These are phyloP conservation scores for Sugiyamaella sp. DNA, from an alignment of 1,139 yeast genomes.

Conservation along the genomic window DNA sequence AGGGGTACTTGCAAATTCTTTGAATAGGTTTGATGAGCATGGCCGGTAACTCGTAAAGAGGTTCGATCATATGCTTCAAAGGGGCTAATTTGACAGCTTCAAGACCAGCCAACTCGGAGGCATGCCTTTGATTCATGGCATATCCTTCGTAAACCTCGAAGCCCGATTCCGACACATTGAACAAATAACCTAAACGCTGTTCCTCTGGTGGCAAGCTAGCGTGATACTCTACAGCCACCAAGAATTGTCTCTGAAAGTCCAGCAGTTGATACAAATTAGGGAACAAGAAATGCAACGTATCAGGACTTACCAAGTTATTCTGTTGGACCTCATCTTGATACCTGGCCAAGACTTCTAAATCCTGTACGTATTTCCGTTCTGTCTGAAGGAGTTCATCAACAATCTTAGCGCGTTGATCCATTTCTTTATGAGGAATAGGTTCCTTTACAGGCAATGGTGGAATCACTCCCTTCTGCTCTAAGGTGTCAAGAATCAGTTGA, in stretches of 20 bases:
- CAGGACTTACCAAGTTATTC: slow-evolving; percentile 72
- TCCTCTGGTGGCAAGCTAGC: slow-evolving; percentile 71
- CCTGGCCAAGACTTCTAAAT: slow-evolving; percentile 68
- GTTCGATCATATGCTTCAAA: slow-evolving; percentile 68
- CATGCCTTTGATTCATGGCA: slow-evolving; percentile 82
- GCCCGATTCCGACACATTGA: slow-evolving; percentile 74
- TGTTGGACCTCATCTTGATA: slow-evolving; percentile 70
- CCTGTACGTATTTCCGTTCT: slow-evolving; percentile 91
- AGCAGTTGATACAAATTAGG: slow-evolving; percentile 86
- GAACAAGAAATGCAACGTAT: slow-evolving; percentile 77
- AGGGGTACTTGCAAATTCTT: slow-evolving; percentile 89
- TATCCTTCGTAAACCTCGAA: slow-evolving; percentile 88
- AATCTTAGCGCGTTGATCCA: slow-evolving; percentile 62
- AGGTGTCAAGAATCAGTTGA: slow-evolving; percentile 56
- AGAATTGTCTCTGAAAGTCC: slow-evolving; percentile 88
- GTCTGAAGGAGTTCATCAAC: slow-evolving; percentile 84
- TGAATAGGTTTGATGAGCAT: slow-evolving; percentile 93
- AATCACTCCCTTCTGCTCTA: slow-evolving; percentile 34
- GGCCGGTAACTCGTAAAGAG: slow-evolving; percentile 87
- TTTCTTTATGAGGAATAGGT: slow-evolving; percentile 11
- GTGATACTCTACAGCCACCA: slow-evolving; percentile 88
- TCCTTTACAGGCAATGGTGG: slow-evolving; percentile 22
- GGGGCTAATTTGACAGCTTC: slow-evolving; percentile 61
- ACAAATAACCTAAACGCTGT: slow-evolving; percentile 87
- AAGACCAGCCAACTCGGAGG: slow-evolving; percentile 74